Conservation (phyloP, 495 filamentous ascomycete genomes). For the Neurospora intermedia region DNA sequence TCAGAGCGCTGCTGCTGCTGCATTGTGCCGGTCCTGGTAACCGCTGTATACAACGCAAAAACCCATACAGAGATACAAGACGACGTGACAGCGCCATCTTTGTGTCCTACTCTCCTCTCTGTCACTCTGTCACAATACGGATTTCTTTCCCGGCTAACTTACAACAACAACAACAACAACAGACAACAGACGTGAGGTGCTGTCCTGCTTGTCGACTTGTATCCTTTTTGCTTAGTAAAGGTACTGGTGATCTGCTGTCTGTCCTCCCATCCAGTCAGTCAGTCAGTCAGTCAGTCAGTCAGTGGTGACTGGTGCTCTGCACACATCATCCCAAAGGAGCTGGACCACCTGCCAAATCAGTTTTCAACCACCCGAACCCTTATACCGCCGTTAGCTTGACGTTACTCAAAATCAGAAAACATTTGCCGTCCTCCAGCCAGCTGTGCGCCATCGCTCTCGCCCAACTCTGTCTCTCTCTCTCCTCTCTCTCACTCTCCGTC, state of each 20-base stretch:
- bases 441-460: not conserved
- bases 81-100: conserved; percentile 31
- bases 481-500: not conserved
- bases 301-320: not conserved
- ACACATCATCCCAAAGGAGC: not conserved
- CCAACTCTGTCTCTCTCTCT: not conserved
- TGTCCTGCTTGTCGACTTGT: not conserved
- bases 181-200: not conserved
- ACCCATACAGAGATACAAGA: conserved; percentile 9
- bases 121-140: conserved; percentile 16
- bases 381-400: not conserved
- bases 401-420: not conserved
- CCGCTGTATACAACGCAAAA: not conserved
- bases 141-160: not conserved
- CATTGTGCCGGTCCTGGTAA: conserved; percentile 6
- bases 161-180: not conserved
- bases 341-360: not conserved
- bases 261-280: not conserved
- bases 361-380: not conserved
- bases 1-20: conserved; percentile 7
- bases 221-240: not conserved
- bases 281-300: not conserved
- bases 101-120: conserved; percentile 32
- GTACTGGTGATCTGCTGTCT: conserved; percentile 1
- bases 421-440: not conserved